phyloP scores from a whole-genome alignment of 352 stramenopile species.

The Phytophthora litchii region DNA sequence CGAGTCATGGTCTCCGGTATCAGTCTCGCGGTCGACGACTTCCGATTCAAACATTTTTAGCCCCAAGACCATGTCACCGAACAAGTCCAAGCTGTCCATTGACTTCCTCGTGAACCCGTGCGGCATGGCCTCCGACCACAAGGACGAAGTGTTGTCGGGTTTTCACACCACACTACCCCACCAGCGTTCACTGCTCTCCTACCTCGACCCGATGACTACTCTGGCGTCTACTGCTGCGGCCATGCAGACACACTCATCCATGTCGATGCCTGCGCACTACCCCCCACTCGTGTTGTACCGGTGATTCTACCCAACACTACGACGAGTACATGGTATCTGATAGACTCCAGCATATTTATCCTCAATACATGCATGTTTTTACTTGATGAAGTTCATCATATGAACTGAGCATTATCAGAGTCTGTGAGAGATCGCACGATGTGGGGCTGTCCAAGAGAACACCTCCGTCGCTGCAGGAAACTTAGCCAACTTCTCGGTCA shows the following conservation, averaged over 20 bases:
- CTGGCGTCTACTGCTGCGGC: constrained; percentile 14
- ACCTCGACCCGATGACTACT: constrained; percentile 34
- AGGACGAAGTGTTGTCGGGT: constrained; percentile 3
- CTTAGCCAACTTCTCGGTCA: no score
- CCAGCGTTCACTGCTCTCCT: constrained; percentile 38
- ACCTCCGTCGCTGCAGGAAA: no score
- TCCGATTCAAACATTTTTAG: background rate
- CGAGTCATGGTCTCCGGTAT: constrained; percentile 30
- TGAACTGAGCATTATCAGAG: constrained; percentile 5
- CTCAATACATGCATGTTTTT: constrained; percentile 12
- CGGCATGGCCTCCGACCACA: constrained; percentile 4
- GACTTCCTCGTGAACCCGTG: constrained; percentile 59
- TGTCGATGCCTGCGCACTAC: constrained; percentile 14
- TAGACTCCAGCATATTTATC: constrained; percentile 31
- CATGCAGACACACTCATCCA: constrained; percentile 12
- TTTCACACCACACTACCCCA: constrained; percentile 19
- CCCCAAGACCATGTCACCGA: constrained; percentile 25
- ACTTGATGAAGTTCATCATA: no score
- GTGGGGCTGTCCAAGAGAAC: constrained; percentile 1
- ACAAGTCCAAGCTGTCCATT: constrained; percentile 50
- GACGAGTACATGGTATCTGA: constrained; percentile 1
- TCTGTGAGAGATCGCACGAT: constrained; percentile 1
- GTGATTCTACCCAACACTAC: constrained; percentile 1
- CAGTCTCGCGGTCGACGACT: background rate
- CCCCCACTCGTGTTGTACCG: constrained; percentile 36